Evolutionary conservation across 2,329 filamentous ascomycete genomes (phyloP).

Genomic region (Moelleriella libera): DNA sequence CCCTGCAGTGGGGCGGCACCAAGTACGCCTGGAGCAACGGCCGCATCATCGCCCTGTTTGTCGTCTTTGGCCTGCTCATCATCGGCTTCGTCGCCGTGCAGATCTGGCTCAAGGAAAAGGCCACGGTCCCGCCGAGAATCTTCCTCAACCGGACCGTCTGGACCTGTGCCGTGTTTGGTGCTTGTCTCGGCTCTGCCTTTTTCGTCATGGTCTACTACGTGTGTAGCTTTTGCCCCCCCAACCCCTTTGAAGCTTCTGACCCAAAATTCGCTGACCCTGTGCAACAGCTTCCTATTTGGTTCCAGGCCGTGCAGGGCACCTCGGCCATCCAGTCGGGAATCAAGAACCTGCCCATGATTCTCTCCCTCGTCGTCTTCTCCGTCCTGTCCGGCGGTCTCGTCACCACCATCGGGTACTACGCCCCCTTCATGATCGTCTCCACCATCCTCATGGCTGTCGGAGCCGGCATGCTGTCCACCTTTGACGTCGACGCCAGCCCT

Average conservation of each 20-base stretch:
- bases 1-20: conserved; percentile 33
- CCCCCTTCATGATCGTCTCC: conserved; percentile 21
- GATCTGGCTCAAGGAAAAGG: conserved; percentile 12
- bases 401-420: conserved; percentile 24
- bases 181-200: conserved; percentile 7
- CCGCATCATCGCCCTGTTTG: conserved; percentile 5
- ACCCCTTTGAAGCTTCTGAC: neutral
- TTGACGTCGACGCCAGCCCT: conserved; percentile 8
- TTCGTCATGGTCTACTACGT: conserved; percentile 7
- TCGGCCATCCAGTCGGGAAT: conserved; percentile 15
- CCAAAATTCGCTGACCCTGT: conserved; percentile 19
- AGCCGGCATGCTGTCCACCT: conserved; percentile 26
- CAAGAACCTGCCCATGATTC: conserved; percentile 13
- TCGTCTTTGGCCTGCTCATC: conserved; percentile 4
- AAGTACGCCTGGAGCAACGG: conserved; percentile 13
- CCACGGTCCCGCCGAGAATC: conserved; percentile 4
- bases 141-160: conserved; percentile 12
- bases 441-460: conserved; percentile 18
- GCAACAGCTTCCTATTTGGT: conserved; percentile 25
- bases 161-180: conserved; percentile 11
- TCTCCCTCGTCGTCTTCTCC: conserved; percentile 13
- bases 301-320: conserved; percentile 28
- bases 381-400: conserved; percentile 14
- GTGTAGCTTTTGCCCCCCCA: neutral
- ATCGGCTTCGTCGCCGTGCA: conserved; percentile 18